Evolutionary conservation across 2,329 filamentous ascomycete genomes (phyloP).

Genomic region (Colletotrichum magnum): DNA sequence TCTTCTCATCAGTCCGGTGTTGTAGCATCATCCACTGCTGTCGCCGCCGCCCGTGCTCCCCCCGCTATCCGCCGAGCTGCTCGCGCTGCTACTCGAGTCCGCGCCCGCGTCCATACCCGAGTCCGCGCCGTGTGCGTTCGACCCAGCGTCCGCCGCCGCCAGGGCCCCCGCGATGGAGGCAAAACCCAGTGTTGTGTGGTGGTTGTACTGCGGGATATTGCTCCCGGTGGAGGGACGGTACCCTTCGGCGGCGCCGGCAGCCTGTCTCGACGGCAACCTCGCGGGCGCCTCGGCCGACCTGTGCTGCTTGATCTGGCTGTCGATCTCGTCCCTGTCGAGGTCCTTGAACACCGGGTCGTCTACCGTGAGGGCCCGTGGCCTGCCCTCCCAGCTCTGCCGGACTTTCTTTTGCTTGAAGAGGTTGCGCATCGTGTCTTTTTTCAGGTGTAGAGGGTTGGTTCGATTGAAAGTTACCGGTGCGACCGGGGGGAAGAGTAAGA

Average conservation of each 20-base stretch:
- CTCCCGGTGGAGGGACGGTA: not conserved
- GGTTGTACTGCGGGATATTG: not conserved
- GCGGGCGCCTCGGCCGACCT: not conserved
- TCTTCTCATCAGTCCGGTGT: no score
- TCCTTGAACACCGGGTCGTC: constrained; percentile 23
- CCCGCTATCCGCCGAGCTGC: constrained; percentile 1
- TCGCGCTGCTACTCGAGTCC: not conserved
- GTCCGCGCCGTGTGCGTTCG: not conserved
- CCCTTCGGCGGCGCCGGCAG: not conserved
- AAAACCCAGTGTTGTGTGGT: constrained; percentile 4
- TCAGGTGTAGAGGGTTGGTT: not conserved
- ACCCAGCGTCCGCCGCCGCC: not conserved
- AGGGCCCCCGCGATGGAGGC: constrained; percentile 10
- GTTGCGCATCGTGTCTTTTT: constrained; percentile 7
- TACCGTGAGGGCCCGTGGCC: constrained; percentile 13
- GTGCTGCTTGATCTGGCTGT: not conserved
- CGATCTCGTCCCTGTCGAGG: constrained; percentile 10
- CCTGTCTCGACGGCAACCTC: not conserved
- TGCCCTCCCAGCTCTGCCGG: constrained; percentile 11
- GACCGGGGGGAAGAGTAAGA: no score
- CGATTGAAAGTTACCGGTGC: not conserved
- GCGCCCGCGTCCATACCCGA: not conserved
- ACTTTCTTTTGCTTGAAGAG: constrained; percentile 21
- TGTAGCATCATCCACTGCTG: not conserved
- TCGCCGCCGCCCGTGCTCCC: constrained; percentile 9